Evolutionary conservation across 106 monocot species (phyloP).

Genomic region (Acorus gramineus): DNA sequence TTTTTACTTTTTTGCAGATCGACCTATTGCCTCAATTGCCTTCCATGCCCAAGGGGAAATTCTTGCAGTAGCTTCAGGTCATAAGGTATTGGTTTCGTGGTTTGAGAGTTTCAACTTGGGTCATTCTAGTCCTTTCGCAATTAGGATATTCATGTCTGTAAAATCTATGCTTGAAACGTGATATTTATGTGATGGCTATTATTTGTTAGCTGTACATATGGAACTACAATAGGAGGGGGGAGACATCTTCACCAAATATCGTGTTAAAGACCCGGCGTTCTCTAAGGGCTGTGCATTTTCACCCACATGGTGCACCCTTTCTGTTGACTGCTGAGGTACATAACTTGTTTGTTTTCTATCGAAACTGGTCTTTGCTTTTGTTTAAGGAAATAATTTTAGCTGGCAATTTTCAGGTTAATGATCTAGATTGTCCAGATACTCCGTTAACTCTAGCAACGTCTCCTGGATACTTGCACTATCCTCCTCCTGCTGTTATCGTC

Average conservation of each 20-base stretch:
- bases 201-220: slow-evolving; percentile 74
- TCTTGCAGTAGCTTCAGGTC: slow-evolving; percentile 98
- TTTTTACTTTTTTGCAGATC: slow-evolving; percentile 38
- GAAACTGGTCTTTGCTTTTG: slow-evolving; percentile 6
- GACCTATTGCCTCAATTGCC: slow-evolving; percentile 95
- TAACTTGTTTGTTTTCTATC: neutral
- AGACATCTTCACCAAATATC: slow-evolving; percentile 54
- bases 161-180: too few relatives aligned
- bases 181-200: too few relatives aligned
- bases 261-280: slow-evolving; percentile 87
- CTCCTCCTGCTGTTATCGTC: too few relatives aligned
- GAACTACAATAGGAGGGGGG: slow-evolving; percentile 76
- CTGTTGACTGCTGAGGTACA: slow-evolving; percentile 85
- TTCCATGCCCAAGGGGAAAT: slow-evolving; percentile 94
- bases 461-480: slow-evolving; percentile 65
- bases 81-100: slow-evolving; percentile 48
- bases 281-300: slow-evolving; percentile 95
- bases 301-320: slow-evolving; percentile 84
- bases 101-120: too few relatives aligned
- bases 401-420: neutral
- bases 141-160: too few relatives aligned
- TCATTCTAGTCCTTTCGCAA: too few relatives aligned
- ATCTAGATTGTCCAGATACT: slow-evolving; percentile 56
- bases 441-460: slow-evolving; percentile 65
- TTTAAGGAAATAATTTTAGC: too few relatives aligned